Evolutionary conservation across 2,329 filamentous ascomycete species (phyloP).

Genomic region (Salinomyces thailandicus): DNA sequence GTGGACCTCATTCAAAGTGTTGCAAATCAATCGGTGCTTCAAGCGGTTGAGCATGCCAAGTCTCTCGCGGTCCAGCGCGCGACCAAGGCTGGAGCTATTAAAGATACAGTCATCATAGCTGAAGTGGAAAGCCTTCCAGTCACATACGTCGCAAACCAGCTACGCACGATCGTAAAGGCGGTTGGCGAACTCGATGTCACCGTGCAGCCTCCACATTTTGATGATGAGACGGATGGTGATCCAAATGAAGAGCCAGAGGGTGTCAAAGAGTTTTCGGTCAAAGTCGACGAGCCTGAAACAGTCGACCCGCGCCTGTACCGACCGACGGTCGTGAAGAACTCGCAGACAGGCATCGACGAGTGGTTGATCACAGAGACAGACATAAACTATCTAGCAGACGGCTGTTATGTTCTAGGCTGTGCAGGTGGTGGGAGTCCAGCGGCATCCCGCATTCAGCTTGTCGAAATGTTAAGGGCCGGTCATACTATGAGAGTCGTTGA

Average conservation of each 20-base stretch:
- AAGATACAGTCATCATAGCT: conserved; percentile 33
- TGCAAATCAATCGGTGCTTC: conserved; percentile 30
- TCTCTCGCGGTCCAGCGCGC: conserved; percentile 28
- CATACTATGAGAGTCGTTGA: conserved; percentile 43
- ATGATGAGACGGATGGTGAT: conserved; percentile 12
- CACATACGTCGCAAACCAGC: conserved; percentile 26
- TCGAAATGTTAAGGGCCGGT: conserved; percentile 42
- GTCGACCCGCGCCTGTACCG: conserved; percentile 31
- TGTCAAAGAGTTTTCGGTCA: conserved; percentile 26
- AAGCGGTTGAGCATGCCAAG: conserved; percentile 30
- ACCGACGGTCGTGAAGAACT: conserved; percentile 30
- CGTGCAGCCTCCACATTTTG: conserved; percentile 10
- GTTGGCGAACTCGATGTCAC: conserved; percentile 23
- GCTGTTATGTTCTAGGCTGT: conserved; percentile 52
- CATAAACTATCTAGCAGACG: conserved; percentile 46
- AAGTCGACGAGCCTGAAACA: conserved; percentile 20
- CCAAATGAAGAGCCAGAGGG: conserved; percentile 9
- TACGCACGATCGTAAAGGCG: conserved; percentile 24
- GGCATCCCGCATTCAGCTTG: conserved; percentile 41
- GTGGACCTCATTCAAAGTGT: conserved; percentile 43
- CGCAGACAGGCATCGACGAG: conserved; percentile 35
- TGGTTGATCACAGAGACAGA: conserved; percentile 52
- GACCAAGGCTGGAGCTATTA: conserved; percentile 25
- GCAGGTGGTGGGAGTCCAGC: conserved; percentile 51
- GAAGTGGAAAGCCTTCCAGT: conserved; percentile 35